Evolutionary conservation across 768 basidiomycete genomes (phyloP).

Genomic region (Amanita jacksonii): DNA sequence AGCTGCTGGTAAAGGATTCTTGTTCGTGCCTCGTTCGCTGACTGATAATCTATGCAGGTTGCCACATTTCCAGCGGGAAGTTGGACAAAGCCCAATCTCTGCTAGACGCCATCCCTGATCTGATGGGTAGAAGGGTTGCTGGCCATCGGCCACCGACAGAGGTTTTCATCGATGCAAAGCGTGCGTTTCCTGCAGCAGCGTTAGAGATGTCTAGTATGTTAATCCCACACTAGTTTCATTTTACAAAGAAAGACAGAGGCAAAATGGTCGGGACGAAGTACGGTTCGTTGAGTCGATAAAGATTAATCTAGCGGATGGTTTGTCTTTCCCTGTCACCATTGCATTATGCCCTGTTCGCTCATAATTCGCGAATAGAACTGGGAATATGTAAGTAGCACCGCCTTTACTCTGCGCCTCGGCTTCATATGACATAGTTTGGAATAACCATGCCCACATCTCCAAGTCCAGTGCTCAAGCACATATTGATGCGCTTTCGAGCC

Average conservation of each 20-base stretch:
- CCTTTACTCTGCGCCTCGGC: background rate
- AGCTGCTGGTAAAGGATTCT: conserved; percentile 40
- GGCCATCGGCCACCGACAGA: conserved; percentile 71
- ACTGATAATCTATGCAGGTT: conserved; percentile 38
- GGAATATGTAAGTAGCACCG: conserved; percentile 47
- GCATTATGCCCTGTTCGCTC: background rate
- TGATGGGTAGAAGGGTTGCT: conserved; percentile 51
- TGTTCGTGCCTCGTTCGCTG: background rate
- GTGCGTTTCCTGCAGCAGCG: conserved; percentile 27
- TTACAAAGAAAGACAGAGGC: conserved; percentile 58
- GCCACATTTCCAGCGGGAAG: conserved; percentile 49
- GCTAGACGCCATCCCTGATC: conserved; percentile 49
- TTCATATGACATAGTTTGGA: conserved; percentile 51
- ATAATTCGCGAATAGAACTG: conserved; percentile 51
- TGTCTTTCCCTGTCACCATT: conserved; percentile 10
- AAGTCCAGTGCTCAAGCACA: conserved; percentile 45
- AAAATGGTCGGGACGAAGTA: conserved; percentile 41
- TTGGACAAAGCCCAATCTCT: conserved; percentile 49
- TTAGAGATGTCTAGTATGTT: background rate
- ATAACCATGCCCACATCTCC: conserved; percentile 56
- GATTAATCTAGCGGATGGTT: conserved; percentile 66
- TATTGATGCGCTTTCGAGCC: conserved; percentile 39
- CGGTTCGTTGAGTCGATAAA: conserved; percentile 45
- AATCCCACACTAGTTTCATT: conserved; percentile 44
- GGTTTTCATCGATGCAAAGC: conserved; percentile 66